phyloP scores from a whole-genome alignment of 352 stramenopile genomes.

The Pythium brachiatum region DNA sequence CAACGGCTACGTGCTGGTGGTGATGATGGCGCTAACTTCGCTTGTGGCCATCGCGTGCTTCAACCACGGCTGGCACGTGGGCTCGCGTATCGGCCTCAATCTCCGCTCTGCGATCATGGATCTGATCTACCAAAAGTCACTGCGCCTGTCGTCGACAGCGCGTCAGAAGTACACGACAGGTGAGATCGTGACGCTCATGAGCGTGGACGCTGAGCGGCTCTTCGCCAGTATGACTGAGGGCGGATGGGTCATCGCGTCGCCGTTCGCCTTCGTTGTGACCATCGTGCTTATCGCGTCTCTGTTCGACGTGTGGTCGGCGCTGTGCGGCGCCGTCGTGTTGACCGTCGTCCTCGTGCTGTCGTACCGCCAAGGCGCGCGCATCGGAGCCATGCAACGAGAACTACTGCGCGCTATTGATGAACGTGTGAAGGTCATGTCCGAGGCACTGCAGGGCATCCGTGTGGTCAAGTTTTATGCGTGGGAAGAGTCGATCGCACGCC shows the following conservation, averaged over 20 bases:
- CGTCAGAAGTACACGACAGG: conserved; percentile 33
- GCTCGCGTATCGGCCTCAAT: conserved; percentile 35
- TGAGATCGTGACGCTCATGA: conserved; percentile 41
- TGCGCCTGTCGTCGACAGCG: conserved; percentile 31
- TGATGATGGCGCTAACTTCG: conserved; percentile 32
- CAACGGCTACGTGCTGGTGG: conserved; percentile 31
- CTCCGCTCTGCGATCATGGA: conserved; percentile 38
- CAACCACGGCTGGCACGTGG: conserved; percentile 33
- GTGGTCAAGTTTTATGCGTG: conserved; percentile 91
- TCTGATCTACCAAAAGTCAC: conserved; percentile 39
- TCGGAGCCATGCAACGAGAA: conserved; percentile 22
- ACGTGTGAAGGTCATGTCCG: conserved; percentile 90
- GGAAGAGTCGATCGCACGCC: conserved; percentile 45
- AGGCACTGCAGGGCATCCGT: conserved; percentile 87
- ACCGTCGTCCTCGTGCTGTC: conserved; percentile 24
- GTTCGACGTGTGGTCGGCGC: conserved; percentile 20
- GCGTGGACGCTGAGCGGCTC: conserved; percentile 36
- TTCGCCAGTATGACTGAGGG: too few relatives aligned
- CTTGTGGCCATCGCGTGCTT: conserved; percentile 32
- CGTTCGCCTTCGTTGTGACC: conserved; percentile 31
- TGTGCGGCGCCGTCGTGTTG: conserved; percentile 22
- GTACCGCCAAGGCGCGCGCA: conserved; percentile 24
- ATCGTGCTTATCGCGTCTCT: conserved; percentile 32
- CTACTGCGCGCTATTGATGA: conserved; percentile 35
- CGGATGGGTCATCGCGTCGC: conserved; percentile 27